Conservation (phyloP, 495 filamentous ascomycete genomes). For the Penicillium flavigenum region DNA sequence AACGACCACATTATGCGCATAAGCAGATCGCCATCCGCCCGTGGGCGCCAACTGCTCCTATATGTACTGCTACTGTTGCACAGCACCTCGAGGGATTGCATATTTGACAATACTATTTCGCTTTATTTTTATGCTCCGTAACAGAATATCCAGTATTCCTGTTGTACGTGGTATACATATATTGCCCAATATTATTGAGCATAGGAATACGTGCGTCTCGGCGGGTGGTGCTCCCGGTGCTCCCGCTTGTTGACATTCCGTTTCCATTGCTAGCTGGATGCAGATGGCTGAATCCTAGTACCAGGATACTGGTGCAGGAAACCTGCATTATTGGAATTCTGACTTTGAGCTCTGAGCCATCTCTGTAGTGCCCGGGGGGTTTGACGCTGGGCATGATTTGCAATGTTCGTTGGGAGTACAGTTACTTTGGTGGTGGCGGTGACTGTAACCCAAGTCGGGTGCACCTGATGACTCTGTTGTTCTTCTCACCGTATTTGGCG, state of each 20-base stretch:
- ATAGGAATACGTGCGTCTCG: background rate
- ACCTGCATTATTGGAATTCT: conserved; percentile 17
- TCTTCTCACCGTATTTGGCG: conserved; percentile 6
- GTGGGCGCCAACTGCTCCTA: background rate
- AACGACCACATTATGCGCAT: background rate
- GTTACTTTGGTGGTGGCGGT: background rate
- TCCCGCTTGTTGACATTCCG: conserved; percentile 9
- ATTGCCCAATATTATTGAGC: background rate
- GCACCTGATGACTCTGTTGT: background rate
- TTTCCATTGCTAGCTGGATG: conserved; percentile 9
- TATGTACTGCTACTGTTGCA: conserved; percentile 3
- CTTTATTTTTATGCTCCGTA: background rate
- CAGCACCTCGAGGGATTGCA: background rate
- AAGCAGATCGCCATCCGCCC: background rate
- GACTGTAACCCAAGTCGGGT: background rate
- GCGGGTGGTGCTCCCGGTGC: background rate
- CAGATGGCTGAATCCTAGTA: conserved; percentile 15
- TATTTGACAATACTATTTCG: background rate
- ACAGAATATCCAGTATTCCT: background rate
- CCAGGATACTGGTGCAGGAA: conserved; percentile 15
- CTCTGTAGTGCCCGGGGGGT: background rate
- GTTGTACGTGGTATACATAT: background rate
- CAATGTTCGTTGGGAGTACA: background rate
- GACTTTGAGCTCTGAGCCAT: conserved; percentile 1
- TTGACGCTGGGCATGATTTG: background rate